Base-by-base conservation (phyloP, 208 protist genomes). In the Crithidia brevicula region DNA sequence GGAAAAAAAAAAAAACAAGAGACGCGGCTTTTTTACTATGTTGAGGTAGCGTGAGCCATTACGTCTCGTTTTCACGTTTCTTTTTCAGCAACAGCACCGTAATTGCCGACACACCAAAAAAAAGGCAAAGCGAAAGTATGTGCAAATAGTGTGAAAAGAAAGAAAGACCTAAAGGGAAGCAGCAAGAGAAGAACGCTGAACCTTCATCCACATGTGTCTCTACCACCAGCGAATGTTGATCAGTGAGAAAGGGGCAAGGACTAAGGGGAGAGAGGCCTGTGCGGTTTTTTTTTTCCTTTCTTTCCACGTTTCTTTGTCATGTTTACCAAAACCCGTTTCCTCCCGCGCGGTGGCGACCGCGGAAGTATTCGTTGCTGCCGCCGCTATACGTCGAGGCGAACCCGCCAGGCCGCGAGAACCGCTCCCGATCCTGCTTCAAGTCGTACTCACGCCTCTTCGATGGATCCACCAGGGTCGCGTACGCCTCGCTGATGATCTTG, bases 401-500 rank as follows among this genome's bases (percentile, higher is more conserved):
- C 23, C 72, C 75, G 30, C 80, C 79, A n/a, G 69, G 45, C n/a
- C 80, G 77, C 22, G 52, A 42, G 34, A 85, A 78, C 18, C 77
- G 74, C 38, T 91, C 82, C 7, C 79, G 68, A 49, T 91, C 81
- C 36, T 86, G 58, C 67, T 92, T 94, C 50, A 83, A 64, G 60
- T 97, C 92, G 72, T 94, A 97, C 62, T 94, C 88, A 6, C 87
- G 82, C 23, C 92, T 77, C 79, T 90, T 92, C 28, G 60, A 57
- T 3, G 83, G 63, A 60, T 97, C 90, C 2, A 78, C 85, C 33
- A 97, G 78, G 7, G 85, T 92, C 33, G 82, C 78, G 68, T 96
- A 82, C 45, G 90, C 88, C 74, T 95, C 90, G 47, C 81, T 89
- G 81, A 97, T 94, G 11, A 93, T 67, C 76, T 97, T 97, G 69